Base-by-base conservation (phyloP, 1,139 yeast species). In the Eremothecium cymbalariae region DNA sequence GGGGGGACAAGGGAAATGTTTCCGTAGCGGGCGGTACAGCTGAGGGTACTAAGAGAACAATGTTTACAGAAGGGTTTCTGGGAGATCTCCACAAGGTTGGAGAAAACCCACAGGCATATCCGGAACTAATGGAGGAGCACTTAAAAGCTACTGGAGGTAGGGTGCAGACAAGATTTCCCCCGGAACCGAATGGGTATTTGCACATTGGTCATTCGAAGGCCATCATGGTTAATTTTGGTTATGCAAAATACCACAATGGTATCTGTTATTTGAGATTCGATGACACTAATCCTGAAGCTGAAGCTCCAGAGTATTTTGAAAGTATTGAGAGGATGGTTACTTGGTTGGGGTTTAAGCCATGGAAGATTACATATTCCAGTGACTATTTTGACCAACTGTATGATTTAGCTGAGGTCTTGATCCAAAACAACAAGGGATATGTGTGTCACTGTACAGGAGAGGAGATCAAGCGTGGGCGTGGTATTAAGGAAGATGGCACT, bases 161-260 rank as follows among this genome's bases (percentile, higher is more conserved):
- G 51, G 97, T 90, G 14, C 77, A 72, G 52, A 93, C 98, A 1
- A 76, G 99, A 57, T 90, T 90, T 67, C 99, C 99, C 21, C 98
- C 98, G 5, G 98, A 90, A 63, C 98, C 98, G 34, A 88, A 88
- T 59, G 98, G 98, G 39, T 90, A 77, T 55, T 70, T 90, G 55
- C 98, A 90, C 59, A 90, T 90, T 60, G 99, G 99, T 30, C 99
- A 90, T 59, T 82, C 95, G 32, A 93, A 93, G 65, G 98, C 98
- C 34, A 90, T 90, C 57, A 82, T 90, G 72, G 95, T 90, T 40
- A 88, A 90, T 60, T 90, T 90, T 59, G 97, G 97, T 11, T 90
- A 70, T 57, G 98, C 98, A 29, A 79, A 82, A 58, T 79, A 65
- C 61, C 70, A 86, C 57, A 70, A 74, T 40, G 99, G 98, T 44